Base-by-base conservation (phyloP, 306 rosid genomes). In the Pueraria montana region DNA sequence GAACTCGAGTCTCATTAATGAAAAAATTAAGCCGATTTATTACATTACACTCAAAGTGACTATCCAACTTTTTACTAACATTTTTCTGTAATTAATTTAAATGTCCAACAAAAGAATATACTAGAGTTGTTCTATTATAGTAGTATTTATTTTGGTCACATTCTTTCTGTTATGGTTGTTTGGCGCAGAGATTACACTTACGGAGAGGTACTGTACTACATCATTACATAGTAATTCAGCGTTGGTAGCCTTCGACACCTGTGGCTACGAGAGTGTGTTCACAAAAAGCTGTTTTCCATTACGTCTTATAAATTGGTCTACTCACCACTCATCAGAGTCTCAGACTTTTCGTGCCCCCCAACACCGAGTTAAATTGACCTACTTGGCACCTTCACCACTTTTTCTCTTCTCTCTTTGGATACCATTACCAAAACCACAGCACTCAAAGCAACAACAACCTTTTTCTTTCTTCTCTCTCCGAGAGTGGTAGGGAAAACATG, bases 401-500 rank as follows among this genome's bases (percentile, higher is more conserved):
- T 24, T 14, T 26, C 27, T 50, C 82, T 34, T 23, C n/a, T 10
- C 42, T 36, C 82, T 23, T 69, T 38, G 83, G 83, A 69, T 24
- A 36, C 80, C 78, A 76, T 53, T 24, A 36, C 78, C 77, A 76
- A 21, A 69, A 45, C 10, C 81, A 18, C 80, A 23, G 7, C 26
- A 48, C 79, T 14, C 40, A 62, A 8, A 62, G 40, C 68, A 62
- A 27, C 42, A 62, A 14, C 38, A 27, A 6, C 14, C 59, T 20
- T n/a, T 55, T 20, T 42, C 67, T 45, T 14, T n/a, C 58, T 27
- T 34, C 69, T 72, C 32, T 11, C 76, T 4, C 7, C 62, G 10
- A 62, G 9, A 21, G 27, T 14, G 32, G 27, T 70, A 34, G 53
- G 43, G 34, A 21, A 71, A 84, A 56, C 21, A 91, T 94, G 99